phyloP scores from a whole-genome alignment of 2,329 filamentous ascomycete genomes.

The Aspergillus floridensis region DNA sequence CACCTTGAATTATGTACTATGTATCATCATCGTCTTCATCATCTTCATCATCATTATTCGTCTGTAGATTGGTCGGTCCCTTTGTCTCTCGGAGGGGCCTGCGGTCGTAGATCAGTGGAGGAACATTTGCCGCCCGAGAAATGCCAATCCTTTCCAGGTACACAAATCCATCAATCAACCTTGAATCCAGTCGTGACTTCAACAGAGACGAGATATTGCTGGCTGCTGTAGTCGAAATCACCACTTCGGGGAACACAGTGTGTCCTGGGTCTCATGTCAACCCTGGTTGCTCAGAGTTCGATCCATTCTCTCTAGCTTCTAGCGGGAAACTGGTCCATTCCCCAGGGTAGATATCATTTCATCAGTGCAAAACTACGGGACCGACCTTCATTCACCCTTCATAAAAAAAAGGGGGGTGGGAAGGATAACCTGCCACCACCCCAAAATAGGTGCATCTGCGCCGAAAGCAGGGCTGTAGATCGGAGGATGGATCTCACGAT shows the following conservation, averaged over 20 bases:
- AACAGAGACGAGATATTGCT: neutral
- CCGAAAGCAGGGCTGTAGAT: neutral
- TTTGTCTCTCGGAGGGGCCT: neutral
- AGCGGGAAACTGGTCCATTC: neutral
- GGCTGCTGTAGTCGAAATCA: neutral
- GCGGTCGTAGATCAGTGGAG: neutral
- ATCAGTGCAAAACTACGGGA: neutral
- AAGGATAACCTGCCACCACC: neutral
- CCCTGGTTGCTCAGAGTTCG: conserved; percentile 5
- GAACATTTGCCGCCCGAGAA: neutral
- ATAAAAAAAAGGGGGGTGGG: neutral
- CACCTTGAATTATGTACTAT: neutral
- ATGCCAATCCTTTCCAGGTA: neutral
- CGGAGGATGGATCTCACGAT: neutral
- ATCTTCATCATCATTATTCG: neutral
- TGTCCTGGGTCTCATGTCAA: neutral
- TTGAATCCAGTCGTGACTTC: neutral
- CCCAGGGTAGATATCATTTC: neutral
- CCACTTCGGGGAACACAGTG: neutral
- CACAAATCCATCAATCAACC: neutral
- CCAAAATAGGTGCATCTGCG: neutral
- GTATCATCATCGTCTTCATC: neutral
- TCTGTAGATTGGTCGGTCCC: conserved; percentile 11
- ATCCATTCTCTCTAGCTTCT: conserved; percentile 6
- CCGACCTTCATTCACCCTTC: neutral